A percentile compares a stretch with the other conserved stretches of the same genome.
Evolutionary conservation across 1,284 basidiomycete genomes (phyloP).

Genomic region (Amylostereum chailletii): DNA sequence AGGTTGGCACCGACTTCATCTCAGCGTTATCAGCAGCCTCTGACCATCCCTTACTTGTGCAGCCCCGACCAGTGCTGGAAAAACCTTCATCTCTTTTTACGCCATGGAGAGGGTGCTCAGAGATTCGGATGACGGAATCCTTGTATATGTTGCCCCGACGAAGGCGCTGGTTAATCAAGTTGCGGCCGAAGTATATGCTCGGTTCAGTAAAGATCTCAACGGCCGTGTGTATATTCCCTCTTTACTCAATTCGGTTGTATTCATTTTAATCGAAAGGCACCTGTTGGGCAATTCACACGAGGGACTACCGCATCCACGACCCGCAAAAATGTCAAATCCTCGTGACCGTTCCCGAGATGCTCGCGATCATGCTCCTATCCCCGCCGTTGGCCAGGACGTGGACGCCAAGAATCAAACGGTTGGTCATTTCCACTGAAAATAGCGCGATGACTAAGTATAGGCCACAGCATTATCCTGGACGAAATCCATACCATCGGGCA

Average conservation of each 20-base stretch:
- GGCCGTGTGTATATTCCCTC: slow-evolving; percentile 28
- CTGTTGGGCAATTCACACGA: slow-evolving; percentile 62
- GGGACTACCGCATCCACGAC: slow-evolving; percentile 57
- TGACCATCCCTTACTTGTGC: slow-evolving; percentile 1
- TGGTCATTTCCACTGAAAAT: slow-evolving; percentile 6
- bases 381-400: slow-evolving; percentile 51
- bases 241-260: neutral
- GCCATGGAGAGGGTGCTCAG: slow-evolving; percentile 64
- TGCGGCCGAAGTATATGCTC: slow-evolving; percentile 61
- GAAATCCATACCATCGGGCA: slow-evolving; percentile 69
- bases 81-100: slow-evolving; percentile 70
- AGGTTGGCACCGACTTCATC: slow-evolving; percentile 29
- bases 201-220: slow-evolving; percentile 52
- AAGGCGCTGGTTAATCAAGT: slow-evolving; percentile 65
- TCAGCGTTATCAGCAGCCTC: neutral
- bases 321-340: slow-evolving; percentile 62
- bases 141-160: slow-evolving; percentile 70
- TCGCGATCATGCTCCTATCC: slow-evolving; percentile 60
- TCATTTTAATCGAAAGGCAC: slow-evolving; percentile 26
- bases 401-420: slow-evolving; percentile 57
- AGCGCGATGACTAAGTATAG: neutral
- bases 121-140: slow-evolving; percentile 50
- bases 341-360: slow-evolving; percentile 62
- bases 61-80: slow-evolving; percentile 65
- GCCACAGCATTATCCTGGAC: slow-evolving; percentile 54